Conservation (phyloP, 345 rosid species). For the Eucalyptus victrix region DNA sequence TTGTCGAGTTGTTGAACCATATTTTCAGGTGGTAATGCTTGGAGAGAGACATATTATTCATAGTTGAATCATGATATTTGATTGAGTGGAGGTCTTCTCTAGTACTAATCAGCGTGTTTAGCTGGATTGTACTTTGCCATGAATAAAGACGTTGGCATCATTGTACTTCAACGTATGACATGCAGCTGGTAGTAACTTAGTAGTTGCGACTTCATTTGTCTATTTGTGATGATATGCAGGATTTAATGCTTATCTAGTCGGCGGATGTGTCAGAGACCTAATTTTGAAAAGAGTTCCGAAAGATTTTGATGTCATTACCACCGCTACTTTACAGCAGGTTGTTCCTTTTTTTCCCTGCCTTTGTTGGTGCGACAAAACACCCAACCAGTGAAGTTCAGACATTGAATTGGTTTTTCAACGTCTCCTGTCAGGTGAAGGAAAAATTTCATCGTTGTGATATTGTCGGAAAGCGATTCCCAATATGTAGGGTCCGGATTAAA, state of each 20-base stretch:
- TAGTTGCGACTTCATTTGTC: not conserved
- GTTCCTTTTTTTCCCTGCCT: not conserved
- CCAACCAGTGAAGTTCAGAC: not conserved
- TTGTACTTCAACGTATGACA: not conserved
- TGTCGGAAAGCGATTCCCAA: slow-evolving; percentile 73
- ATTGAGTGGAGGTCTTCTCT: not conserved
- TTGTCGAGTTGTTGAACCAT: not conserved
- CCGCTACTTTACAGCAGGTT: slow-evolving; percentile 76
- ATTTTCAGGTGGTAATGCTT: not conserved
- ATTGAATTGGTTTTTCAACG: not conserved
- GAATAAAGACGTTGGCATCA: not conserved
- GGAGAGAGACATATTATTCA: not conserved
- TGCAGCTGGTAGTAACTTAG: not conserved
- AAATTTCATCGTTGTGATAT: slow-evolving; percentile 37
- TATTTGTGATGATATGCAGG: slow-evolving; percentile 26
- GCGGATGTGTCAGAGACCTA: slow-evolving; percentile 96
- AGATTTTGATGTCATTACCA: slow-evolving; percentile 92
- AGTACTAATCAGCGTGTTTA: not conserved
- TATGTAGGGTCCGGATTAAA: slow-evolving; percentile 55
- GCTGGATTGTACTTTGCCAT: not conserved
- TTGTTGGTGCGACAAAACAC: not conserved
- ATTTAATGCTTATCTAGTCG: slow-evolving; percentile 74
- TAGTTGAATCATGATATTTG: not conserved
- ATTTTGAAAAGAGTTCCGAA: slow-evolving; percentile 63
- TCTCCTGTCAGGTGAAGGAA: slow-evolving; percentile 30